phyloP scores from a whole-genome alignment of 2,329 filamentous ascomycete species.

The Venturia pyrina region DNA sequence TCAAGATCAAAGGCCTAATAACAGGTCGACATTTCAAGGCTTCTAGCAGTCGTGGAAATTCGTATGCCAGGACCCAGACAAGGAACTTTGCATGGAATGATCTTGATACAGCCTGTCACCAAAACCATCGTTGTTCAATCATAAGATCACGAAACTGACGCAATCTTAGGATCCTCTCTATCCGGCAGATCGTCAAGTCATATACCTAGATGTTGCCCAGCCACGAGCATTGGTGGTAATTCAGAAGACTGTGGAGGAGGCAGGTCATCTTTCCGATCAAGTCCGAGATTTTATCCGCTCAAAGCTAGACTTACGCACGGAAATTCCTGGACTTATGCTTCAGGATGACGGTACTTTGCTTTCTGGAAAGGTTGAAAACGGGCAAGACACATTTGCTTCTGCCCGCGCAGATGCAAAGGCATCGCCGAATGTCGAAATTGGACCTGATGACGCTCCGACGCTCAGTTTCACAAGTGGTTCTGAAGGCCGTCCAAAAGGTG shows the following conservation, averaged over 20 bases:
- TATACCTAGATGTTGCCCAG: slow-evolving; percentile 71
- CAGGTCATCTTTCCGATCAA: slow-evolving; percentile 49
- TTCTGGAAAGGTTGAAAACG: slow-evolving; percentile 54
- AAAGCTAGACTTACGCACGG: slow-evolving; percentile 60
- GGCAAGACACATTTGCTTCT: slow-evolving; percentile 55
- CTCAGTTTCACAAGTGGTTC: slow-evolving; percentile 54
- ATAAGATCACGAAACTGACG: background rate
- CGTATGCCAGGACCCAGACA: background rate
- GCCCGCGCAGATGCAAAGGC: slow-evolving; percentile 43
- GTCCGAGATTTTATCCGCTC: slow-evolving; percentile 61
- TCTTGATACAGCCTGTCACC: background rate
- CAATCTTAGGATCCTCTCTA: slow-evolving; percentile 56
- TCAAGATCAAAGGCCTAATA: background rate
- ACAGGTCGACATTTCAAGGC: background rate
- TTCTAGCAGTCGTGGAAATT: background rate
- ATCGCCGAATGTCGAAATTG: slow-evolving; percentile 64
- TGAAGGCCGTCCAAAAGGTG: slow-evolving; percentile 77
- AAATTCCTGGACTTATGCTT: slow-evolving; percentile 65
- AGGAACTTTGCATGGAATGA: background rate
- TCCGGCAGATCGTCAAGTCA: slow-evolving; percentile 68
- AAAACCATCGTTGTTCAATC: background rate
- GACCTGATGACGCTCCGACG: slow-evolving; percentile 74
- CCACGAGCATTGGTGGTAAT: slow-evolving; percentile 66
- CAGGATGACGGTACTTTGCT: slow-evolving; percentile 58
- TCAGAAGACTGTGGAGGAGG: slow-evolving; percentile 58